Percentiles rank a stretch among this genome's conserved stretches.
Evolutionary conservation across 768 basidiomycete genomes (phyloP).

Genomic region (Brasilioporus rufonigricans): DNA sequence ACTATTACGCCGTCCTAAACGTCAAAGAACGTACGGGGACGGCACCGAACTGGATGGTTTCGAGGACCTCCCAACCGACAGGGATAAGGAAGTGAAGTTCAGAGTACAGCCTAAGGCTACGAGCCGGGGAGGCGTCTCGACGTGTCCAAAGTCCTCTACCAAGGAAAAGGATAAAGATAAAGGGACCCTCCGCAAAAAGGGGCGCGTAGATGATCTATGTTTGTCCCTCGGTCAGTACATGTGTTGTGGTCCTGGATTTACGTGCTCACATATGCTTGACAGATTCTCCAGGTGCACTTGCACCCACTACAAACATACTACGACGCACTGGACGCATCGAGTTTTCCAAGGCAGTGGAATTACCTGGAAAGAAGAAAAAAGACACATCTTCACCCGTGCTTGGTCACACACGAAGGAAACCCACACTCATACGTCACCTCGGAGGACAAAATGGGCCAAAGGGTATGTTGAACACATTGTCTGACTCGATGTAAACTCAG

Average conservation of each 20-base stretch:
- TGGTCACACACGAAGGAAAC: slow-evolving; percentile 61
- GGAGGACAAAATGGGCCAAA: slow-evolving; percentile 66
- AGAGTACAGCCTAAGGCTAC: slow-evolving; percentile 71
- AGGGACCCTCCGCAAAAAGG: slow-evolving; percentile 58
- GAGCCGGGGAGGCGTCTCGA: slow-evolving; percentile 54
- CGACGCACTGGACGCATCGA: slow-evolving; percentile 60
- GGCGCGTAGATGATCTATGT: slow-evolving; percentile 44
- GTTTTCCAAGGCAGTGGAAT: slow-evolving; percentile 41
- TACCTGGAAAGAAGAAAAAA: slow-evolving; percentile 56
- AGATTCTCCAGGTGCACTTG: slow-evolving; percentile 30
- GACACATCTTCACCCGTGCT: slow-evolving; percentile 43
- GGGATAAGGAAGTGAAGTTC: slow-evolving; percentile 75
- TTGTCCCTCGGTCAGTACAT: slow-evolving; percentile 38
- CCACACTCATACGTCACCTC: slow-evolving; percentile 84
- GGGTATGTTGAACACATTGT: slow-evolving; percentile 46
- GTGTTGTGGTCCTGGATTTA: background rate
- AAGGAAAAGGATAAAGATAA: slow-evolving; percentile 52
- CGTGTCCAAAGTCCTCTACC: slow-evolving; percentile 41
- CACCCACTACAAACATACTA: slow-evolving; percentile 50
- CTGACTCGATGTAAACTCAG: slow-evolving; percentile 13
- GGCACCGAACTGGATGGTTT: slow-evolving; percentile 88
- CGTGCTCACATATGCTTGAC: slow-evolving; percentile 4
- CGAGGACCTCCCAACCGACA: slow-evolving; percentile 84
- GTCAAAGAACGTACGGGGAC: slow-evolving; percentile 73
- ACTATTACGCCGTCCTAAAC: slow-evolving; percentile 74